A percentile compares a stretch with the other conserved stretches of the same genome.
Conservation (phyloP, 306 rosid genomes). For the Crataegus laevigata region DNA sequence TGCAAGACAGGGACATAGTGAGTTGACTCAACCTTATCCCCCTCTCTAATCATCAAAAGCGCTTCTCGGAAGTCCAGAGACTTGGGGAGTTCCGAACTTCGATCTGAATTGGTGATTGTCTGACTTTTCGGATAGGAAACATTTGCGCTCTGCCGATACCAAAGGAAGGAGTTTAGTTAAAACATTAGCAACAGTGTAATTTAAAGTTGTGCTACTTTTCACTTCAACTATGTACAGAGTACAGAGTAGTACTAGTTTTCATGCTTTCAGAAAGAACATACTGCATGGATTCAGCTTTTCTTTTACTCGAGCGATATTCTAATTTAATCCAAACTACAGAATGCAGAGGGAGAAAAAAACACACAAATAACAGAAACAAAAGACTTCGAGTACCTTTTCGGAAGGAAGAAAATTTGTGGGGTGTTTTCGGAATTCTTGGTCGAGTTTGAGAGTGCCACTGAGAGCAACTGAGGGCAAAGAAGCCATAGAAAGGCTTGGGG, state of each 20-base stretch:
- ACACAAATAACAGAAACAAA: not conserved
- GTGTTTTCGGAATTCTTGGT: constrained; percentile 44
- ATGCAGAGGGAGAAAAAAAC: not conserved
- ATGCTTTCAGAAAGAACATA: not conserved
- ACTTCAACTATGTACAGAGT: no score
- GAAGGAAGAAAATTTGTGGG: constrained; percentile 26
- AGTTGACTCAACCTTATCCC: constrained; percentile 31
- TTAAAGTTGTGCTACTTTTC: not conserved
- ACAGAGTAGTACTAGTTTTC: not conserved
- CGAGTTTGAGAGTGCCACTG: constrained; percentile 49
- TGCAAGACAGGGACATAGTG: constrained; percentile 53
- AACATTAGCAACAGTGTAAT: not conserved
- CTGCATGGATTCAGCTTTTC: not conserved
- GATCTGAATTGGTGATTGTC: constrained; percentile 21
- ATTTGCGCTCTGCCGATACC: constrained; percentile 42
- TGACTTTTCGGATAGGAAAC: constrained; percentile 50
- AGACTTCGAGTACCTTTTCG: constrained; percentile 39
- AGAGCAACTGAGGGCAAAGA: constrained; percentile 56
- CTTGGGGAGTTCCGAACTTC: constrained; percentile 32
- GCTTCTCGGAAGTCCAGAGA: constrained; percentile 51
- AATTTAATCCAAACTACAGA: no score
- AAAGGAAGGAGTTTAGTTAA: not conserved
- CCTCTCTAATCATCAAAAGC: constrained; percentile 33
- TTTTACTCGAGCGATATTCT: no score
- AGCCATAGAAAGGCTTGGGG: constrained; percentile 37